Evolutionary conservation across 1,284 basidiomycete genomes (phyloP), one percentile per base, ranked within the genome.

Genomic region (Serendipita sp.): DNA sequence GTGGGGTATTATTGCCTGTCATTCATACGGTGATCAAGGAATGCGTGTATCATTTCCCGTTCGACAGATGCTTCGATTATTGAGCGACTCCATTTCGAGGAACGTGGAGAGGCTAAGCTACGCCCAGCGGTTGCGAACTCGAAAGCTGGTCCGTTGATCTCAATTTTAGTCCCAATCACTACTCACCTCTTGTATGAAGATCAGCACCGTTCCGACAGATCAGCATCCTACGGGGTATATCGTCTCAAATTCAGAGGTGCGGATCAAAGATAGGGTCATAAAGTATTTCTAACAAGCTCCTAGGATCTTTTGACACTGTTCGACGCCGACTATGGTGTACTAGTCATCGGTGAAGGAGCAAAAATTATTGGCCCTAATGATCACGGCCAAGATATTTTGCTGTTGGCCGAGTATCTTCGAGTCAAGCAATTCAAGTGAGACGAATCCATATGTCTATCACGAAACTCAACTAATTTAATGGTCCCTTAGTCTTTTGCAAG

Each of bases 1-100:
- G 0, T 93, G 91, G 91, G 91, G 91, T 53, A 77, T 95, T 5
- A 84, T 93, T 64, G 82, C 88, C 2, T 88, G 90, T 69, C 91
- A 93, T 71, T 85, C 84, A 0, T 93, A 93, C 67, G 91, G 91
- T 1, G 68, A 75, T 17, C 77, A 82, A 66, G 89, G 89, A 10
- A 90, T 88, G 83, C 82, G 90, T 15, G 88, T 91, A 8, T 88
- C 88, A 0, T 91, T 93, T 74, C 88, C 88, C 3, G 83, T 91
- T 13, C 80, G 88, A 41, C 88, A 91, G 71, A 88, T 90, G 82
- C 77, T 90, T 63, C 80, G 88, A 15, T 79, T 93, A 3, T 76
- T 93, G 53, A 88, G 87, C 67, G 89, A 92, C 69, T 84, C 87
- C 2, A 87, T 93, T 65, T 91, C 88, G 50, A 79, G 85, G 64